Evolutionary conservation across 2,329 filamentous ascomycete species (phyloP), one percentile per base, ranked within the genome.

Genomic region (Aspergillus japonicus): DNA sequence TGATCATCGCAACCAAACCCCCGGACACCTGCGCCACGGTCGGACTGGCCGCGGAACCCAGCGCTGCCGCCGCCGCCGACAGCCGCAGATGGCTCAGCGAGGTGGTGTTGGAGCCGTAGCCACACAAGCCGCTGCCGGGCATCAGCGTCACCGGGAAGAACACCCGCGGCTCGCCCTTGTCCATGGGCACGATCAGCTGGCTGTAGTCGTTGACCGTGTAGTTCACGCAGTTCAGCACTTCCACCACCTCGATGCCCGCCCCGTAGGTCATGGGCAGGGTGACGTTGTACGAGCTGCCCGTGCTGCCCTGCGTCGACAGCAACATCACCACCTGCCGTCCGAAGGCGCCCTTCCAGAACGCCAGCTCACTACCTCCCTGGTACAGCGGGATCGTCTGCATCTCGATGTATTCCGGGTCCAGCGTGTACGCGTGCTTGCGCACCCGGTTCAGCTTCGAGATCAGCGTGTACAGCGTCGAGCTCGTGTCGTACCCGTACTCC

Each of bases 401-500:
- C 0, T 69, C 69, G 2, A 77, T 62, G 66, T 82, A 82, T 19
- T 68, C 63, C 1, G 58, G 56, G 44, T 77, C 74, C 10, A 74
- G 63, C 1, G 44, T 57, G 39, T 76, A 67, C 29, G 77, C 78
- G 47, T 76, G 75, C 54, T 75, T 77, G 11, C 81, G 78, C 24
- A 81, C 69, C 21, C 67, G 58, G 61, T 82, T 82, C 24, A 82
- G 63, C 7, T 68, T 75, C 4, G 71, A 62, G 33, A 69, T 75
- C 47, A 71, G 65, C 19, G 69, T 66, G 70, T 77, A 82, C 4
- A 83, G 71, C 2, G 70, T 69, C 0, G 75, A 64, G 6, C 67
- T 57, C 14, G 73, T 78, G 57, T 78, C 68, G 73, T 81, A 87
- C 21, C 70, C 71, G 42, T 80, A 81, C 26, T 78, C 73, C 85